Evolutionary conservation across 2,329 filamentous ascomycete genomes (phyloP), one percentile per base, ranked within the genome.

Genomic region (Exophiala sp.): DNA sequence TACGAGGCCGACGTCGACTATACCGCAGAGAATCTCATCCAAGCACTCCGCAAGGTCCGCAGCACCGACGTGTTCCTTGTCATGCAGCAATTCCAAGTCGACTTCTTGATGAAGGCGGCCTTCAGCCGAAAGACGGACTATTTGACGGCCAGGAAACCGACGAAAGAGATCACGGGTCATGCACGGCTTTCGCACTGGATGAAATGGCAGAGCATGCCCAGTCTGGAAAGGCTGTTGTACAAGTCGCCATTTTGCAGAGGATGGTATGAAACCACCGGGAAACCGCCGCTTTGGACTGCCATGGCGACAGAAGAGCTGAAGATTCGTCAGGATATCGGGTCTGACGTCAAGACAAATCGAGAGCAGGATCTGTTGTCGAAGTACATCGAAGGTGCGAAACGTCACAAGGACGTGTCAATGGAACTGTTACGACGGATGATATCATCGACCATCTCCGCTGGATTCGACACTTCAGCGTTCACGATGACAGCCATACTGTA

Each of bases 71-170:
- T 60, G 4, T 45, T 47, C 14, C 21, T 36, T 29, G 90, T 87
- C 87, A 72, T 91, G 55, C 88, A 91, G 65, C 91, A 84, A 66
- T 91, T 88, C 61, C 88, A 88, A 0, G 91, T 91, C 63, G 88
- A 91, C 65, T 87, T 90, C 11, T 89, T 57, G 11, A 38, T 46
- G 41, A 42, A 50, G 12, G 35, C 38, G 6, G 47, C 54, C 6
- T 57, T 57, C 71, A 84, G 81, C 68, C 88, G 88, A 66, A 77
- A 85, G 0, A 78, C 89, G 50, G 88, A 88, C 0, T 91, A 91
- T 59, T 71, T 91, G 1, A 86, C 91, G 68, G 78, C 80, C 65
- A 84, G 88, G 47, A 78, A 84, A 59, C 71, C 6, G 62, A 66
- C 32, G 60, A 60, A 0, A 65, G 70, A 32, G 10, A 63, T 70